Base-by-base conservation (phyloP, 169 alveolate species). In the Eimeria zaria region DNA sequence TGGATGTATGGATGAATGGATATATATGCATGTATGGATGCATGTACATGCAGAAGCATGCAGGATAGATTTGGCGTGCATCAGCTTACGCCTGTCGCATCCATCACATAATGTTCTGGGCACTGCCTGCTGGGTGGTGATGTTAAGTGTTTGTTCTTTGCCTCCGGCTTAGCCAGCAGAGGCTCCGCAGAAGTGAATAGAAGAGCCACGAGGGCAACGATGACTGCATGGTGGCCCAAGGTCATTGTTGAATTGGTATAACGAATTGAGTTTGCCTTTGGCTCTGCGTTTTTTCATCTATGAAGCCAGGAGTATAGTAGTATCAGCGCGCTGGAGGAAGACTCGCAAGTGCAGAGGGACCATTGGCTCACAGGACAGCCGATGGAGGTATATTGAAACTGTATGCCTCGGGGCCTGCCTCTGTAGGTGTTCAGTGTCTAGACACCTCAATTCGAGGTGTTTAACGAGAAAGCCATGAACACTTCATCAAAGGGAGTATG, bases 61-160 rank as follows among this genome's bases (percentile, higher is more conserved):
- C n/a, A n/a, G n/a, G n/a, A n/a, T n/a, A n/a, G n/a, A n/a, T n/a
- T n/a, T n/a, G n/a, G n/a, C n/a, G n/a, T n/a, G n/a, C n/a, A n/a
- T n/a, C n/a, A n/a, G 74, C 91, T 83, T 53, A 83, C 91, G 20
- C 74, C 62, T 83, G 91, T 55, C 30, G 5, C 74, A 83, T 83
- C 91, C 76, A 83, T 53, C 74, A 83, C 91, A 83, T 83, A 83
- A 33, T 53, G 76, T 16, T 83, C 91, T 53, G 91, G 91, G 24
- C 91, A 83, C 7, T 55, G 30, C 74, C 91, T 51, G 58, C 51
- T 33, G 20, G 74, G 60, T 30, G 16, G 48, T n/a, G n/a, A n/a
- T 74, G 58, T 33, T 33, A 36, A 55, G 16, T 30, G 46, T 12
- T 41, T 53, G 91, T 76, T 44, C 64, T 55, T 51, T 18, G 76